Conservation (phyloP, 2,329 filamentous ascomycete genomes). For the Penicillium sclerotigenum region DNA sequence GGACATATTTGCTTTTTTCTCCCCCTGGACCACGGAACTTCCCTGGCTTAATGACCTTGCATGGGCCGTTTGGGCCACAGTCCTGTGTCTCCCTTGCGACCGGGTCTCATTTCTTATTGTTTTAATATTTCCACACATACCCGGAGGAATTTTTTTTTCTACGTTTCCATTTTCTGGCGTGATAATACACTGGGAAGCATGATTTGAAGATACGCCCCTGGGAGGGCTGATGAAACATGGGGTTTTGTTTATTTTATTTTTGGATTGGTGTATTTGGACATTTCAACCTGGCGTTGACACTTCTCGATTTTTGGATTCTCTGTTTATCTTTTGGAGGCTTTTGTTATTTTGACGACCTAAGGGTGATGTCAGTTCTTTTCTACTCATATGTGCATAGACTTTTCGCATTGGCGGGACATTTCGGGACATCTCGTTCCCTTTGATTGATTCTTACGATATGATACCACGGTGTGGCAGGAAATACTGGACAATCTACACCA, state of each 20-base stretch:
- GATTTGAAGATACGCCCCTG: constrained; percentile 15
- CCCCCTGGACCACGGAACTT: constrained; percentile 6
- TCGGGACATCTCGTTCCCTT: constrained; percentile 7
- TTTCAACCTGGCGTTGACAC: constrained; percentile 10
- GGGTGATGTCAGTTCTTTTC: constrained; percentile 9
- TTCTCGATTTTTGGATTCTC: neutral
- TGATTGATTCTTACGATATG: constrained; percentile 21
- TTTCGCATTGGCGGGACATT: constrained; percentile 17
- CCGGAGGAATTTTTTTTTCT: constrained; percentile 9
- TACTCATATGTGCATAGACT: constrained; percentile 8
- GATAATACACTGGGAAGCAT: constrained; percentile 23
- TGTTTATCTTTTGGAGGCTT: constrained; percentile 8
- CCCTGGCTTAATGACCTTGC: constrained; percentile 7
- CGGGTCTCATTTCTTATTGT: constrained; percentile 16
- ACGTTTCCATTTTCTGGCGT: constrained; percentile 11
- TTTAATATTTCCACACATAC: constrained; percentile 24
- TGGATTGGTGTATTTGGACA: constrained; percentile 1
- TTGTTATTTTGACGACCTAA: constrained; percentile 12
- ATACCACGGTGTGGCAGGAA: constrained; percentile 17
- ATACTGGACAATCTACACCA: constrained; percentile 4
- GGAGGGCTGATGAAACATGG: constrained; percentile 17
- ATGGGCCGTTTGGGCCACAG: constrained; percentile 9
- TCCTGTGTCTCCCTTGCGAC: neutral
- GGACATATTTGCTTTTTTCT: constrained; percentile 10
- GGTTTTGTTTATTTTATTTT: constrained; percentile 4